Evolutionary conservation across 495 filamentous ascomycete species (phyloP).

Genomic region (Aspergillus saccharolyticus): DNA sequence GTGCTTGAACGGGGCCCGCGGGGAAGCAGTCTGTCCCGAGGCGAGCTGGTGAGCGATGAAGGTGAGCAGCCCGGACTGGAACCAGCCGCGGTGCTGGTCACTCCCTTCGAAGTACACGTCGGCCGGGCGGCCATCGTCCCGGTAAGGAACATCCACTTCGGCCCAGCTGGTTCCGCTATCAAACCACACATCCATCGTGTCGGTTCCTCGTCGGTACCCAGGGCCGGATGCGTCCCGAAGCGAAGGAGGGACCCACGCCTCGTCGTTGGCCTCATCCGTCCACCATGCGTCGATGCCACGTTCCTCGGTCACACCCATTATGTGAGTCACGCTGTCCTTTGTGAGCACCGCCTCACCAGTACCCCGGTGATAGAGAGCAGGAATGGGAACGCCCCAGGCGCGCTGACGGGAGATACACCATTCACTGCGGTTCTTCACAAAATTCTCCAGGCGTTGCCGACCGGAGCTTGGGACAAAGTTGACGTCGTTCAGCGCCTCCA

Average conservation of each 20-base stretch:
- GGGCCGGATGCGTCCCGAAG: conserved; percentile 36
- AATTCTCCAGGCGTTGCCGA: conserved; percentile 68
- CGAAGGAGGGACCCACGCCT: conserved; percentile 63
- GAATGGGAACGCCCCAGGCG: conserved; percentile 95
- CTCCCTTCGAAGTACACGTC: conserved; percentile 92
- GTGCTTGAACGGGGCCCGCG: conserved; percentile 66
- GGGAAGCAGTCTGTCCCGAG: conserved; percentile 30
- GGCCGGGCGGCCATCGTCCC: conserved; percentile 54
- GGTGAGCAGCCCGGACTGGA: conserved; percentile 97
- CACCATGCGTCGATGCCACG: conserved; percentile 90
- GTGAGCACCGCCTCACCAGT: conserved; percentile 68
- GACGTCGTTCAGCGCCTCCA: conserved; percentile 63
- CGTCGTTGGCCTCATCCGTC: conserved; percentile 69
- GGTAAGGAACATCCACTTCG: conserved; percentile 35
- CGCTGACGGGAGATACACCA: conserved; percentile 99
- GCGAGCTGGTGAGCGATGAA: conserved; percentile 59
- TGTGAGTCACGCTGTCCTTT: conserved; percentile 74
- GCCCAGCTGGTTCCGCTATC: conserved; percentile 97
- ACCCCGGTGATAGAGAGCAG: conserved; percentile 70
- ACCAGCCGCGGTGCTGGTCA: conserved; percentile 97
- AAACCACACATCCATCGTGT: conserved; percentile 99
- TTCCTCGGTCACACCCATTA: conserved; percentile 70
- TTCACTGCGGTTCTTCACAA: conserved; percentile 80
- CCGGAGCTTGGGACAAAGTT: conserved; percentile 72
- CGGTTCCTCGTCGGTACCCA: conserved; percentile 69